Conservation (phyloP, 345 rosid genomes). For the Adansonia digitata region DNA sequence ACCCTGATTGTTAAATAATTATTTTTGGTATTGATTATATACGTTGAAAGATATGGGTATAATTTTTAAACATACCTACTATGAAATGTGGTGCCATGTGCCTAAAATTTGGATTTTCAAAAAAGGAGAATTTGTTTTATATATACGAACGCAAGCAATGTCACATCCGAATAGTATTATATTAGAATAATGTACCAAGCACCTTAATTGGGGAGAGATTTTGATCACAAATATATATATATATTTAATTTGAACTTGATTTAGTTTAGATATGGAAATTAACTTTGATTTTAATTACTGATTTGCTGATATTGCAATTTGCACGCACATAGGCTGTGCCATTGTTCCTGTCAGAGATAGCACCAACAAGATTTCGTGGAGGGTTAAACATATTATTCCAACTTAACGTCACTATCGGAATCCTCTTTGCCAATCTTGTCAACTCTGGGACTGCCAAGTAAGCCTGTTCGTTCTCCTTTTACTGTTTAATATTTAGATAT, state of each 20-base stretch:
- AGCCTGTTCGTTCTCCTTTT: slow-evolving; percentile 9
- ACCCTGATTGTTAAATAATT: too few relatives aligned
- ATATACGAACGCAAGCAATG: neutral
- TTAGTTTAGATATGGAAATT: neutral
- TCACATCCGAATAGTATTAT: neutral
- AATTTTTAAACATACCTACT: neutral
- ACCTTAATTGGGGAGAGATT: neutral
- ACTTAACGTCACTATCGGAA: slow-evolving; percentile 87
- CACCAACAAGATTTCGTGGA: slow-evolving; percentile 90
- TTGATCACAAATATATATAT: neutral
- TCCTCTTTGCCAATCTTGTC: slow-evolving; percentile 82
- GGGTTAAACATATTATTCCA: slow-evolving; percentile 87
- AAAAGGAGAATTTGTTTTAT: neutral
- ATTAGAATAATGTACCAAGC: neutral
- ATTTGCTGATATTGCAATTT: neutral
- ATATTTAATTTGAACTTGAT: neutral
- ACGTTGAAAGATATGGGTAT: neutral
- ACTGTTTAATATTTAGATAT: too few relatives aligned
- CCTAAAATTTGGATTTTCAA: neutral
- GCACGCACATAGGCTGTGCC: slow-evolving; percentile 66
- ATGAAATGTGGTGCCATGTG: neutral
- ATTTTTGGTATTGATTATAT: neutral
- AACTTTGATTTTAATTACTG: neutral
- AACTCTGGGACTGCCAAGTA: slow-evolving; percentile 88
- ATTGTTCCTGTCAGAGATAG: slow-evolving; percentile 85